Evolutionary conservation across 2,329 filamentous ascomycete species (phyloP).

Genomic region (Biscogniauxia marginata): DNA sequence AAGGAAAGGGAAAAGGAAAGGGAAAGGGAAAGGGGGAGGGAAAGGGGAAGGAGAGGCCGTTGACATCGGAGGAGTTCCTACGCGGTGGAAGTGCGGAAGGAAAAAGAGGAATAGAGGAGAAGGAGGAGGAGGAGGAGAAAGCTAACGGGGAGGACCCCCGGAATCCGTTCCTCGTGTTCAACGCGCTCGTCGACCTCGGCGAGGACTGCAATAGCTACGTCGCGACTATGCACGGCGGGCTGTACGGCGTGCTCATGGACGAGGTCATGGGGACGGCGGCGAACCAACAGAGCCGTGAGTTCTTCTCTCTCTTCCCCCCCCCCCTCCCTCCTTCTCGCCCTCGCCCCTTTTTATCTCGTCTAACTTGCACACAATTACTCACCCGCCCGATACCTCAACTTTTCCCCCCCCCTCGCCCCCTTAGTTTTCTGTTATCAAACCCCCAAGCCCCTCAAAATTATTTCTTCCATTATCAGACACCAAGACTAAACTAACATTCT

Average conservation of each 20-base stretch:
- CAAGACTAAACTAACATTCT: background rate
- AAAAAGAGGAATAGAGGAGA: background rate
- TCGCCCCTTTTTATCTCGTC: no score
- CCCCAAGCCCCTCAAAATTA: no score
- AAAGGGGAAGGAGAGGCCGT: background rate
- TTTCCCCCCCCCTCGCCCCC: no score
- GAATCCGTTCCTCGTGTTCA: slow-evolving; percentile 29
- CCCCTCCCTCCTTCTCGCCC: background rate
- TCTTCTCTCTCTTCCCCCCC: background rate
- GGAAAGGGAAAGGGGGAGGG: background rate
- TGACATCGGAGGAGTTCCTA: background rate
- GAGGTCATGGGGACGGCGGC: slow-evolving; percentile 33
- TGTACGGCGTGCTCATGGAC: slow-evolving; percentile 30
- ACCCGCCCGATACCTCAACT: no score
- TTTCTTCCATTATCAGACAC: no score
- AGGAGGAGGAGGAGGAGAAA: slow-evolving; percentile 8
- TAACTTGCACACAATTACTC: no score
- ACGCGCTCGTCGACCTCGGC: slow-evolving; percentile 26
- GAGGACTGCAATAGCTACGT: slow-evolving; percentile 25
- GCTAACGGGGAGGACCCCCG: slow-evolving; percentile 20
- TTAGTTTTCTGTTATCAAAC: background rate
- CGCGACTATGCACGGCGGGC: slow-evolving; percentile 29
- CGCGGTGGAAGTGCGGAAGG: no score
- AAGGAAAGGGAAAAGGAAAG: no score
- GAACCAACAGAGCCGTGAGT: slow-evolving; percentile 26